These are phyloP conservation scores for Globisporangium paddicum DNA, from an alignment of 352 stramenopile species.

Conservation along the genomic window DNA sequence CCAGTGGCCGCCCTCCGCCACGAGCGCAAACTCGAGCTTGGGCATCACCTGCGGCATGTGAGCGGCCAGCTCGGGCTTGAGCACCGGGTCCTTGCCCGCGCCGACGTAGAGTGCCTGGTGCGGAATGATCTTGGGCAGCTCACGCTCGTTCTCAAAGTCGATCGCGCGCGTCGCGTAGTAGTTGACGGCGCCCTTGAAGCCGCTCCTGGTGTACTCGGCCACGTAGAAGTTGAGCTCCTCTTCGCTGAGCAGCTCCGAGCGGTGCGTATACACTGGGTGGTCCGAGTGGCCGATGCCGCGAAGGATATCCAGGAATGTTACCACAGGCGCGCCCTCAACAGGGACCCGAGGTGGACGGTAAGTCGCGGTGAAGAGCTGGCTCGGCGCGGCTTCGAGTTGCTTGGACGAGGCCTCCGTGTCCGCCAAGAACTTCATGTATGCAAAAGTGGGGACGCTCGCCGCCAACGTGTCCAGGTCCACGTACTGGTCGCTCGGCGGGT, in stretches of 20 bases:
- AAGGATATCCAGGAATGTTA: slow-evolving; percentile 26
- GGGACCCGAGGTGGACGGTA: slow-evolving; percentile 26
- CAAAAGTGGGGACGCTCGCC: slow-evolving; percentile 26
- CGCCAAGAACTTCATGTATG: slow-evolving; percentile 35
- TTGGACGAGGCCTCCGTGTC: slow-evolving; percentile 27
- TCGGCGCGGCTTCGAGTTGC: slow-evolving; percentile 27
- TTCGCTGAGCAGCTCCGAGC: slow-evolving; percentile 32
- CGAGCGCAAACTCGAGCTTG: slow-evolving; percentile 5
- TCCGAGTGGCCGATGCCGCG: slow-evolving; percentile 17
- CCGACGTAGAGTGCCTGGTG: slow-evolving; percentile 43
- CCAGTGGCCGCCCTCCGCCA: slow-evolving; percentile 12
- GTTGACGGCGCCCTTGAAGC: slow-evolving; percentile 30
- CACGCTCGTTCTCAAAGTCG: slow-evolving; percentile 39
- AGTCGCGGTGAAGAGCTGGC: slow-evolving; percentile 28
- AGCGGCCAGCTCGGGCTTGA: slow-evolving; percentile 38
- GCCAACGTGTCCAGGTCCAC: slow-evolving; percentile 28
- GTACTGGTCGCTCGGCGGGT: slow-evolving; percentile 28
- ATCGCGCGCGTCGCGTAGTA: slow-evolving; percentile 36
- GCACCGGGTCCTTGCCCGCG: slow-evolving; percentile 29
- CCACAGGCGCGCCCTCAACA: slow-evolving; percentile 5
- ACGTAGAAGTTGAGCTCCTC: slow-evolving; percentile 49
- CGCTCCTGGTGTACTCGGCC: slow-evolving; percentile 27
- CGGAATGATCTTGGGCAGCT: slow-evolving; percentile 24
- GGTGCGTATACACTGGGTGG: slow-evolving; percentile 29
- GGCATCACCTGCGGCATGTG: slow-evolving; percentile 25